phyloP scores from a whole-genome alignment of 73 alveolate genomes.

The Stentor roeselii region DNA sequence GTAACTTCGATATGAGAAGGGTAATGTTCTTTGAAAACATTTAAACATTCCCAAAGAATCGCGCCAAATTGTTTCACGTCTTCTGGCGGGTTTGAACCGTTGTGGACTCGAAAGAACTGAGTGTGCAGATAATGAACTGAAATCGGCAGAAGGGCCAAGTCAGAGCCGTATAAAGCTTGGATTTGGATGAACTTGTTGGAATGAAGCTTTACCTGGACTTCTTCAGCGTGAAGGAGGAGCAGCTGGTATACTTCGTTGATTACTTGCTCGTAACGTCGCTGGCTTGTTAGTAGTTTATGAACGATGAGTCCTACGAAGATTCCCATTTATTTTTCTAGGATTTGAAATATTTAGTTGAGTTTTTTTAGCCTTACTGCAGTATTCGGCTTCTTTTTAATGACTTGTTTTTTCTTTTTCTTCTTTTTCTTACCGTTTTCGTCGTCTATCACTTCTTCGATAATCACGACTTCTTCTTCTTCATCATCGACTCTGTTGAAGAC shows the following conservation, averaged over 20 bases:
- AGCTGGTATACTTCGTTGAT: constrained; percentile 2
- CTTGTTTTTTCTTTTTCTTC: constrained; percentile 8
- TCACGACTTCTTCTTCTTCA: constrained; percentile 48
- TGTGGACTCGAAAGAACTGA: background rate
- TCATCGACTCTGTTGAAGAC: constrained; percentile 48
- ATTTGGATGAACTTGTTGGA: background rate
- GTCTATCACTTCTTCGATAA: background rate
- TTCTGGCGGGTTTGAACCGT: constrained; percentile 22
- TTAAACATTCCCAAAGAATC: constrained; percentile 5
- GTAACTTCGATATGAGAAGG: constrained; percentile 22
- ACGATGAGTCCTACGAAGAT: constrained; percentile 15
- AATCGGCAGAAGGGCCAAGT: background rate
- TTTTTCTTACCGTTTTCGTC: constrained; percentile 24
- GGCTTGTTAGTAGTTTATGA: constrained; percentile 3
- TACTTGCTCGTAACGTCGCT: constrained; percentile 7
- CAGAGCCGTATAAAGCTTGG: constrained; percentile 22
- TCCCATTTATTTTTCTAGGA: constrained; percentile 15
- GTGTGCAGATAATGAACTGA: background rate
- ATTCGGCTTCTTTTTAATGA: background rate
- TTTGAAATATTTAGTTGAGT: no score
- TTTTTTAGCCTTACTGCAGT: background rate
- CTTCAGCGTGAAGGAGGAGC: constrained; percentile 10
- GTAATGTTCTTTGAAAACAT: constrained; percentile 8
- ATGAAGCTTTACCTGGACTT: background rate
- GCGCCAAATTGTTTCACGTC: background rate